Evolutionary conservation across 1,284 basidiomycete species (phyloP).

Genomic region (Pholiota adiposa): DNA sequence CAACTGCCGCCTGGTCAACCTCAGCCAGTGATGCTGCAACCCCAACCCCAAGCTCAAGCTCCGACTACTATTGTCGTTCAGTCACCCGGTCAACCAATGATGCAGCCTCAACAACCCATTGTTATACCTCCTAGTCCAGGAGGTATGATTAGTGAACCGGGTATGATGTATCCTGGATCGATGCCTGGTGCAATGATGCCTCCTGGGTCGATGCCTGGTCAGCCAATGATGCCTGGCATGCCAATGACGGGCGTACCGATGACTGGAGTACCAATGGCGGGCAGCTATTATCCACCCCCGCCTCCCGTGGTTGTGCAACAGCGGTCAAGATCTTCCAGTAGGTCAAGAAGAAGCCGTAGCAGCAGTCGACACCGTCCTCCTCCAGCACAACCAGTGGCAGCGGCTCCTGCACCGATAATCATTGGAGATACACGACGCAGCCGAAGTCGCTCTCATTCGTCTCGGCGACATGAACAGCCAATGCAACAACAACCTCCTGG

Average conservation of each 20-base stretch:
- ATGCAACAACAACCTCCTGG: conserved; percentile 7
- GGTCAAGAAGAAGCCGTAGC: conserved; percentile 15
- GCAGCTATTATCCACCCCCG: conserved; percentile 9
- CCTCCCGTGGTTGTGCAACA: conserved; percentile 22
- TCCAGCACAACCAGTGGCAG: conserved; percentile 17
- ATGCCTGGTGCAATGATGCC: conserved; percentile 6
- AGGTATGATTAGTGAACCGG: conserved; percentile 5
- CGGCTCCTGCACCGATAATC: conserved; percentile 24
- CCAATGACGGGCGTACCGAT: conserved; percentile 21
- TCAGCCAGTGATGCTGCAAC: not conserved
- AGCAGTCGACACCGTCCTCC: conserved; percentile 13
- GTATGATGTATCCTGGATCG: conserved; percentile 8
- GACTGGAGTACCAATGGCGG: conserved; percentile 16
- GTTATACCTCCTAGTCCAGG: conserved; percentile 15
- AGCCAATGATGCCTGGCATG: conserved; percentile 18
- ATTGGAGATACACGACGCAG: conserved; percentile 28
- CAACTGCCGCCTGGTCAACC: conserved; percentile 5
- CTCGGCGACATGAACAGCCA: conserved; percentile 26
- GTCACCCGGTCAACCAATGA: conserved; percentile 24
- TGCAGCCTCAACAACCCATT: conserved; percentile 17
- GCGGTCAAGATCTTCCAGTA: conserved; percentile 17
- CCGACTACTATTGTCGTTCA: conserved; percentile 26
- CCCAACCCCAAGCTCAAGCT: conserved; percentile 19
- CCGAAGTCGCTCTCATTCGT: conserved; percentile 29
- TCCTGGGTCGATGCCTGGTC: conserved; percentile 13